Evolutionary conservation across 768 basidiomycete genomes (phyloP).

Genomic region (Auricularia cornea): DNA sequence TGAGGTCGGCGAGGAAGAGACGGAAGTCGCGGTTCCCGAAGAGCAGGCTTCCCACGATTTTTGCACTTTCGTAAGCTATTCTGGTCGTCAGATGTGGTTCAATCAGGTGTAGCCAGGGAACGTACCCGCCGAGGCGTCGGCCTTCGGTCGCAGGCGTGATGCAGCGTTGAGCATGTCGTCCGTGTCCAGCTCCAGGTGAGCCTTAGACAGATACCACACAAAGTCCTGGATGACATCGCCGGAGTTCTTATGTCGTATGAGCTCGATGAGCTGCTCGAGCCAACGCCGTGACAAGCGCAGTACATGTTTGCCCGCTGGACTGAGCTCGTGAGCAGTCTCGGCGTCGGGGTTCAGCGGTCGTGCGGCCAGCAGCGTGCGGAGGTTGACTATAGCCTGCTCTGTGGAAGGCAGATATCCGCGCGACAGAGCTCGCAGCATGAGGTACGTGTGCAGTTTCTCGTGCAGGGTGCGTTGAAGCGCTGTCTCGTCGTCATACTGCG

Average conservation of each 20-base stretch:
- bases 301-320: background rate
- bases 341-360: background rate
- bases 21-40: conserved; percentile 1
- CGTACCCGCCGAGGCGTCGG: background rate
- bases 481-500: background rate
- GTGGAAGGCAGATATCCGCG: background rate
- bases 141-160: background rate
- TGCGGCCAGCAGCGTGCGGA: background rate
- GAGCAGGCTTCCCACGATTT: background rate
- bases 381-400: background rate
- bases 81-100: background rate
- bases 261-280: conserved; percentile 1
- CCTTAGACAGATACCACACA: background rate
- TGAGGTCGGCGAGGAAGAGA: background rate
- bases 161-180: background rate
- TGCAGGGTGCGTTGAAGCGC: background rate
- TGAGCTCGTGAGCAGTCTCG: background rate
- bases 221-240: background rate
- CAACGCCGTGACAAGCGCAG: background rate
- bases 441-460: background rate
- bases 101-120: background rate
- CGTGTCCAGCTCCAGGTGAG: background rate
- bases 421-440: background rate
- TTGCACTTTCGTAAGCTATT: background rate
- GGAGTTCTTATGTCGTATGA: background rate